Base-by-base conservation (phyloP, 805 yeast genomes). In the Sporopachydermia quercuum region DNA sequence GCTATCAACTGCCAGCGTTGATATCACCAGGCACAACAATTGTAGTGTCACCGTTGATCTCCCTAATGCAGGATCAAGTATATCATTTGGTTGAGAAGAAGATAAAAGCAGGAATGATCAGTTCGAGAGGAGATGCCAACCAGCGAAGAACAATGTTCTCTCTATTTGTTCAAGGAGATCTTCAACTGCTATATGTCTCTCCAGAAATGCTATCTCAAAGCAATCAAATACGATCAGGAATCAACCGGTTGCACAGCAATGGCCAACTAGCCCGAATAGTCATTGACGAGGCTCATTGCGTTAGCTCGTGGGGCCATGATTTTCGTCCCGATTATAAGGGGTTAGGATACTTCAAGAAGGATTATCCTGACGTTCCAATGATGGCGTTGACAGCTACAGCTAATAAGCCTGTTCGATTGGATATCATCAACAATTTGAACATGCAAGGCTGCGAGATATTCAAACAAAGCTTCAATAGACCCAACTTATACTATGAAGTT, bases 301-400 rank as follows among this genome's bases (percentile, higher is more conserved):
- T 91, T 36, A 84, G 95, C 39, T 80, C 93, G 6, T 91, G 98
- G 98, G 98, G 98, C 15, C 98, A 91, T 58, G 98, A 91, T 58
- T 91, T 91, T 57, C 68, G 98, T 39, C 96, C 97, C 0, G 97
- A 91, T 57, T 91, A 91, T 61, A 83, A 86, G 50, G 80, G 78
- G 6, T 65, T 91, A 52, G 73, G 75, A 27, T 70, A 67, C 47
- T 82, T 91, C 57, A 85, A 85, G 51, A 57, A 61, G 15, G 69
- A 73, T 38, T 91, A 71, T 53, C 93, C 94, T 0, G 70, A 69
- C 39, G 74, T 85, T 3, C 98, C 98, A 1, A 65, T 91, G 44
- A 86, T 91, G 85, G 98, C 97, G 0, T 65, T 91, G 43, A 91
- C 98, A 0, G 98, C 97, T 0, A 91, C 98, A 0, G 98, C 98